Conservation (phyloP, 139 green algal species). For the Monoraphidium neglectum region DNA sequence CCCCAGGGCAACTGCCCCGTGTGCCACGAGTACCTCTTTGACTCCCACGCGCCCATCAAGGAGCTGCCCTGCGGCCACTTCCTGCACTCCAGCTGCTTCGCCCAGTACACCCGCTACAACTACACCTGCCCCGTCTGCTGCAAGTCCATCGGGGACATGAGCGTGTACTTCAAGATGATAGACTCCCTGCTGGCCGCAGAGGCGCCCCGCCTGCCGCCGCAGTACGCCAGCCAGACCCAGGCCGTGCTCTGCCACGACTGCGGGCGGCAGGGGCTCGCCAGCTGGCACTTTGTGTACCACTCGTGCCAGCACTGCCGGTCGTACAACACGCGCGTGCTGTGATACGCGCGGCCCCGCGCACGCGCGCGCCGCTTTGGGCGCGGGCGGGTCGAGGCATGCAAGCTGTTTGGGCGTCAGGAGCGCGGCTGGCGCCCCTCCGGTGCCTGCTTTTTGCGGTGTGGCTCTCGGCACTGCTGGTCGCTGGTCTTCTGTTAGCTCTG, state of each 20-base stretch:
- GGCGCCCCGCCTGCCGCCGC: constrained; percentile 57
- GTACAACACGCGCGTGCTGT: constrained; percentile 93
- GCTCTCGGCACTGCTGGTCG: too few species aligned
- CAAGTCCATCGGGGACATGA: constrained; percentile 96
- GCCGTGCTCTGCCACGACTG: constrained; percentile 96
- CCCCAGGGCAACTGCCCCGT: constrained; percentile 93
- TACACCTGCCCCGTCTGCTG: constrained; percentile 96
- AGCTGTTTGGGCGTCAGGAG: too few species aligned
- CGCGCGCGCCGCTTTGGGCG: too few species aligned
- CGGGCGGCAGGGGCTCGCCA: constrained; percentile 53
- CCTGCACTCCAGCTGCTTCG: constrained; percentile 96
- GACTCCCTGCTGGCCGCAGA: constrained; percentile 85
- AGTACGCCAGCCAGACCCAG: constrained; percentile 74
- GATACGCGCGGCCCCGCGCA: neutral
- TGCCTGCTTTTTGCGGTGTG: too few species aligned
- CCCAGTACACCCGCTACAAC: constrained; percentile 83
- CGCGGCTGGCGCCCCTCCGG: too few species aligned
- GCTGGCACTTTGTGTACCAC: constrained; percentile 98
- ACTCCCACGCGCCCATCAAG: constrained; percentile 81
- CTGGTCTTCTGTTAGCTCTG: too few species aligned
- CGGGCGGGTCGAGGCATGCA: too few species aligned
- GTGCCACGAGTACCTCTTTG: constrained; percentile 96
- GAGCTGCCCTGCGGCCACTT: constrained; percentile 96
- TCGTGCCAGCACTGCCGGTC: constrained; percentile 82
- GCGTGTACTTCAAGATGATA: constrained; percentile 97